These are phyloP conservation scores for Pythium aquatile DNA, from an alignment of 352 stramenopile species.

Conservation along the genomic window DNA sequence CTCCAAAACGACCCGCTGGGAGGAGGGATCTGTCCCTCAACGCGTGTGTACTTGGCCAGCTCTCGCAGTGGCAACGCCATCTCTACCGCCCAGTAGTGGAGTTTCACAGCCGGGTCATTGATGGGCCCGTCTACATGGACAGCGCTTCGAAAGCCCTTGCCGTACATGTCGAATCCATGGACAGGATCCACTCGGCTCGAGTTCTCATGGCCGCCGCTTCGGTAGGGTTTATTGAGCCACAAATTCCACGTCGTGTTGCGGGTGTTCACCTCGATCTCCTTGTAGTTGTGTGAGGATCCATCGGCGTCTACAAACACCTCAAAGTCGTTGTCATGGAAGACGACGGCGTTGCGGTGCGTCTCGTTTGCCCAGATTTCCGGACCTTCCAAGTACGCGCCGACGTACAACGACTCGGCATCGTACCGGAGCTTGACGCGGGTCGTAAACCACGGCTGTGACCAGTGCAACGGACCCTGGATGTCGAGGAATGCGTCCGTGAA, in stretches of 20 bases:
- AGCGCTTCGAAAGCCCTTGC: slow-evolving; percentile 39
- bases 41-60: slow-evolving; percentile 41
- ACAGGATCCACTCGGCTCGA: slow-evolving; percentile 65
- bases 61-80: slow-evolving; percentile 71
- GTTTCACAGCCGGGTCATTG: slow-evolving; percentile 55
- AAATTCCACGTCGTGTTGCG: slow-evolving; percentile 89
- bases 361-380: slow-evolving; percentile 67
- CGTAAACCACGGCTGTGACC: slow-evolving; percentile 69
- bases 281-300: slow-evolving; percentile 83
- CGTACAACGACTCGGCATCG: slow-evolving; percentile 66
- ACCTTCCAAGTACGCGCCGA: slow-evolving; percentile 72
- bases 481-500: slow-evolving; percentile 68
- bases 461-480: slow-evolving; percentile 54
- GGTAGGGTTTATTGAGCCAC: slow-evolving; percentile 84
- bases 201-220: slow-evolving; percentile 80
- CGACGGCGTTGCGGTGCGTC: slow-evolving; percentile 57
- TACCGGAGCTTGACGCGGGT: slow-evolving; percentile 78
- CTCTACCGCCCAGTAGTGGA: slow-evolving; percentile 81
- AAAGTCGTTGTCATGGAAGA: slow-evolving; percentile 91
- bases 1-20: slow-evolving; percentile 49
- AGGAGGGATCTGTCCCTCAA: slow-evolving; percentile 34
- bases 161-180: slow-evolving; percentile 69
- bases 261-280: slow-evolving; percentile 90
- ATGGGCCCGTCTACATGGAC: slow-evolving; percentile 57
- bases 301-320: slow-evolving; percentile 89